Conservation (phyloP, 2,329 filamentous ascomycete genomes). For the Podosphaera aphanis region DNA sequence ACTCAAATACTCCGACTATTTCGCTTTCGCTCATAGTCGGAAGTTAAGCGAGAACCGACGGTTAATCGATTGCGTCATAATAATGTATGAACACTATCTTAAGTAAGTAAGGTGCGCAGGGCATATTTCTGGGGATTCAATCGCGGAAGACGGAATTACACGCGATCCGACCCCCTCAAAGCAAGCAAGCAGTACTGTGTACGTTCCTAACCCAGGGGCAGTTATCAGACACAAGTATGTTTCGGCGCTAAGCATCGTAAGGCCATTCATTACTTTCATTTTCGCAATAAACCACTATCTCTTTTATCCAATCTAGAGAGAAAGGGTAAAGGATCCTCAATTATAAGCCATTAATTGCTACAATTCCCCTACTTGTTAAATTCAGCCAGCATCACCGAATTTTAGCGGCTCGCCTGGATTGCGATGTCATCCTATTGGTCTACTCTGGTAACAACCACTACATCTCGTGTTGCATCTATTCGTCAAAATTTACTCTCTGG, state of each 20-base stretch:
- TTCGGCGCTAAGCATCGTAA: background rate
- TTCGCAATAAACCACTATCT: background rate
- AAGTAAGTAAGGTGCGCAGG: constrained; percentile 5
- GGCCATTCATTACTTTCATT: background rate
- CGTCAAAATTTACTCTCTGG: constrained; percentile 46
- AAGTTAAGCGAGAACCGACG: no score
- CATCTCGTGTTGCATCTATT: constrained; percentile 36
- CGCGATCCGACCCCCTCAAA: background rate
- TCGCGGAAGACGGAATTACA: background rate
- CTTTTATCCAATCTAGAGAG: background rate
- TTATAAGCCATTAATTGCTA: background rate
- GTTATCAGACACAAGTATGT: background rate
- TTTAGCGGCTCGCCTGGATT: constrained; percentile 3
- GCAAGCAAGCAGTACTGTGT: no score
- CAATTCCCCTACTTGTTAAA: background rate
- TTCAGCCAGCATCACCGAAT: background rate
- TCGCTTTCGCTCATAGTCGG: no score
- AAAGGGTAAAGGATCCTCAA: background rate
- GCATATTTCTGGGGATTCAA: constrained; percentile 1
- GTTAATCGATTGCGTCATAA: no score
- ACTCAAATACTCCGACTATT: no score
- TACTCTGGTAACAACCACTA: constrained; percentile 41
- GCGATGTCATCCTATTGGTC: constrained; percentile 64
- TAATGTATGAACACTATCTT: background rate
- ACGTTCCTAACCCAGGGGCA: background rate